Percentiles rank a stretch among this genome's conserved stretches.
These are phyloP conservation scores for Remersonia thermophila DNA, from an alignment of 2,329 filamentous ascomycete genomes.

Conservation along the genomic window DNA sequence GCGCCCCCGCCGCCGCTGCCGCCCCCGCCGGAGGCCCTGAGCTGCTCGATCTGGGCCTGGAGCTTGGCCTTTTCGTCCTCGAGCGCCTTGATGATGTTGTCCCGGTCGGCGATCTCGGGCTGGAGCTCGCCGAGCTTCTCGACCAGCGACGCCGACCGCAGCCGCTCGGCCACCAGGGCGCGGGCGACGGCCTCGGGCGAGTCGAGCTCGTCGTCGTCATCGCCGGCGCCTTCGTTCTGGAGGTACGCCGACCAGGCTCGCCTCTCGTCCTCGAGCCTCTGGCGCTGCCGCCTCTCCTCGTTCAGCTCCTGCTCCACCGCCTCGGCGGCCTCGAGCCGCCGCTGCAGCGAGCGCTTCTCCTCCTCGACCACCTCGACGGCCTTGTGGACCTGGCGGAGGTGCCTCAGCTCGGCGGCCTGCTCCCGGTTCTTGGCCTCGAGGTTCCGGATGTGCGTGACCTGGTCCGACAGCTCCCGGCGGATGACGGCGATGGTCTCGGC, in stretches of 20 bases:
- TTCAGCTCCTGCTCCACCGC: conserved; percentile 62
- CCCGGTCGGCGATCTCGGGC: conserved; percentile 64
- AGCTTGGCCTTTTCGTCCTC: conserved; percentile 58
- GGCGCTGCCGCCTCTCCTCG: conserved; percentile 70
- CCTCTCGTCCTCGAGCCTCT: conserved; percentile 79
- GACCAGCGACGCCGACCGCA: conserved; percentile 67
- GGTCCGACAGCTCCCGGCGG: conserved; percentile 77
- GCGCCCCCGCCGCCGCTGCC: too few species aligned
- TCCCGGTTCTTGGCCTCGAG: conserved; percentile 73
- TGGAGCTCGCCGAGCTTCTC: conserved; percentile 70
- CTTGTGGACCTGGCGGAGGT: conserved; percentile 68
- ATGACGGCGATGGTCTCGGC: conserved; percentile 75
- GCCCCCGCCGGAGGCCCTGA: conserved; percentile 40
- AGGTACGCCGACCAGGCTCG: conserved; percentile 79
- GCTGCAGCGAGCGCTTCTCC: conserved; percentile 75
- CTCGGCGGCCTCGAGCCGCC: conserved; percentile 63
- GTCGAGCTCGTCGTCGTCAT: conserved; percentile 61
- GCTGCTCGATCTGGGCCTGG: conserved; percentile 56
- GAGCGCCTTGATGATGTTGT: conserved; percentile 59
- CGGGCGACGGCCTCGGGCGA: conserved; percentile 79
- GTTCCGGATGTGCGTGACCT: conserved; percentile 79
- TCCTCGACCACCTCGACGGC: conserved; percentile 92
- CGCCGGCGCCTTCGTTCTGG: conserved; percentile 49
- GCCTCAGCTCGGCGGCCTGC: conserved; percentile 65
- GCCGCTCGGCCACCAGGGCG: conserved; percentile 68